phyloP scores from a whole-genome alignment of 345 rosid species.

The Citrus australasica region DNA sequence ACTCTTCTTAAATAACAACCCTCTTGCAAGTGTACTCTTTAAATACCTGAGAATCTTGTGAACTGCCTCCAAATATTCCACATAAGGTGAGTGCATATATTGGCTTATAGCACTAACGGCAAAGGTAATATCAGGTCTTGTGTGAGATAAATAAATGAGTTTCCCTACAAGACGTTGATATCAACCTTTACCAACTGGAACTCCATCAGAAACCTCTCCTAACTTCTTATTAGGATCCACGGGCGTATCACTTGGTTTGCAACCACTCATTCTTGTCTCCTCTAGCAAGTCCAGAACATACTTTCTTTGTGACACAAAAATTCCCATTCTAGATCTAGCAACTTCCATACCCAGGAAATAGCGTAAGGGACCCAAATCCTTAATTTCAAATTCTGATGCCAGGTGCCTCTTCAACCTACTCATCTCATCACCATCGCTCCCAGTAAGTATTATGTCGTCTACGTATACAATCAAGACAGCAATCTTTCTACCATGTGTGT shows the following conservation, averaged over 20 bases:
- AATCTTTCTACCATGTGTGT: no score
- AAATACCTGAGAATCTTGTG: background rate
- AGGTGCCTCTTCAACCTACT: no score
- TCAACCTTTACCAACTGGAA: background rate
- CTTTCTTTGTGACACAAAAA: no score
- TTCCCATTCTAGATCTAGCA: no score
- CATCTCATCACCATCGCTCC: no score
- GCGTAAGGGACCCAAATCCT: no score
- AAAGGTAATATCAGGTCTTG: background rate
- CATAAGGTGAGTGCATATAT: background rate
- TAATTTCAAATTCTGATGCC: no score
- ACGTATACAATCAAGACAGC: background rate
- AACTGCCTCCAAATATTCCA: background rate
- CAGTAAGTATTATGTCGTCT: no score
- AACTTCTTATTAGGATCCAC: background rate
- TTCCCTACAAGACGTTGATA: background rate
- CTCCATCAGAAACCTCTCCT: background rate
- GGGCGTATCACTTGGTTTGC: background rate
- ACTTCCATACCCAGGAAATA: background rate
- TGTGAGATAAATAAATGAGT: background rate
- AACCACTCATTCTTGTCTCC: background rate
- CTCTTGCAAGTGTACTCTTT: background rate
- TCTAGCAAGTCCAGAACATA: no score
- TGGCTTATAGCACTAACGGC: background rate
- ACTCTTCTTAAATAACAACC: background rate